Evolutionary conservation across 306 rosid species (phyloP).

Genomic region (Hylodesmum podocarpum): DNA sequence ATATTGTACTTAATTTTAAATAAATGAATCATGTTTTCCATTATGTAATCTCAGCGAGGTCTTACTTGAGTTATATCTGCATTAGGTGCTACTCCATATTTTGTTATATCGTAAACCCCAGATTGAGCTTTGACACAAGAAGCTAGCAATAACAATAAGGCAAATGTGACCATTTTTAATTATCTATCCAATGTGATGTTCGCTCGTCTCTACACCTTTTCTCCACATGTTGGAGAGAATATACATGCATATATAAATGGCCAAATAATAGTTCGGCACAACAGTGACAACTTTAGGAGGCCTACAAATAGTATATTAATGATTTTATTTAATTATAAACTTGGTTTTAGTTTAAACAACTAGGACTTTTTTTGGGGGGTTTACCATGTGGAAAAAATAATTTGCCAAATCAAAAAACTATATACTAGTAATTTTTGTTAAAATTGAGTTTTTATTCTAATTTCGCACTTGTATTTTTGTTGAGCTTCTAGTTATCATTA

Average conservation of each 20-base stretch:
- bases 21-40: neutral
- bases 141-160: neutral
- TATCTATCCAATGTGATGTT: neutral
- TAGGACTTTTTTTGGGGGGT: neutral
- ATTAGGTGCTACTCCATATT: neutral
- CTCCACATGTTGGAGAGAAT: neutral
- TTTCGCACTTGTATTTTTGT: too few species aligned
- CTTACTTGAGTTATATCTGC: conserved; percentile 8
- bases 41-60: neutral
- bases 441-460: too few species aligned
- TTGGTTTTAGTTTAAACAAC: neutral
- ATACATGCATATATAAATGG: too few species aligned
- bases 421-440: too few species aligned
- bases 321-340: neutral
- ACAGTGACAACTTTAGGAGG: neutral
- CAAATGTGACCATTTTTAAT: neutral
- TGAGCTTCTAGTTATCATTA: too few species aligned
- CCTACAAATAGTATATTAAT: too few species aligned
- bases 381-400: neutral
- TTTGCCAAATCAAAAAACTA: too few species aligned
- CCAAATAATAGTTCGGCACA: neutral
- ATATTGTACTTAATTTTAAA: neutral
- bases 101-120: neutral
- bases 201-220: neutral
- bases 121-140: neutral